Evolutionary conservation across 2,329 filamentous ascomycete species (phyloP).

Genomic region (Exophiala bonariae): DNA sequence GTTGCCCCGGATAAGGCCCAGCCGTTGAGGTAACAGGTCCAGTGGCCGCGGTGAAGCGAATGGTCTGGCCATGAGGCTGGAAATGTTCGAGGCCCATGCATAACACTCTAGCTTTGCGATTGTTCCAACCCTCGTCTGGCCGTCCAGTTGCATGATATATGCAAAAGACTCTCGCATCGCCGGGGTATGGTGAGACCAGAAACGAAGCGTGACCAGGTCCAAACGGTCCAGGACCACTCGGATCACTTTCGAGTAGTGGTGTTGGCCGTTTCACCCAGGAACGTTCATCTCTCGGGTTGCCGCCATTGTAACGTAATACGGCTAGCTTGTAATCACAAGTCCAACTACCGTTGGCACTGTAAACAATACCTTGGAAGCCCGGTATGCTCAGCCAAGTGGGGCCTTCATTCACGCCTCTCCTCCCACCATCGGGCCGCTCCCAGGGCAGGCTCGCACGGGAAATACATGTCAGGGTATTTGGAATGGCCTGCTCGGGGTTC

Average conservation of each 20-base stretch:
- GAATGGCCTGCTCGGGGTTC: slow-evolving; percentile 17
- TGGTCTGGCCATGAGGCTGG: slow-evolving; percentile 9
- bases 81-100: slow-evolving; percentile 16
- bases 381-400: slow-evolving; percentile 23
- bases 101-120: slow-evolving; percentile 26
- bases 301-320: slow-evolving; percentile 18
- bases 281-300: slow-evolving; percentile 13
- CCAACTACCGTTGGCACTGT: slow-evolving; percentile 28
- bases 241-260: slow-evolving; percentile 23
- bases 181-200: slow-evolving; percentile 14
- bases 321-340: slow-evolving; percentile 27
- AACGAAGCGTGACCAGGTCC: slow-evolving; percentile 29
- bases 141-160: slow-evolving; percentile 28
- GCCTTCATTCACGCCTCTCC: slow-evolving; percentile 28
- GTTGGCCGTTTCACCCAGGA: slow-evolving; percentile 24
- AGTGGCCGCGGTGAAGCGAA: slow-evolving; percentile 21
- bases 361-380: slow-evolving; percentile 26
- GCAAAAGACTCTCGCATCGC: slow-evolving; percentile 20
- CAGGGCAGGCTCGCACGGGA: slow-evolving; percentile 21
- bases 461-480: slow-evolving; percentile 15
- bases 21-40: background rate
- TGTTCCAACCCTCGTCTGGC: slow-evolving; percentile 24
- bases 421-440: slow-evolving; percentile 24
- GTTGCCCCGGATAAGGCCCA: background rate
- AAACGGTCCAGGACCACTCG: slow-evolving; percentile 21